Evolutionary conservation across 306 rosid genomes (phyloP), one percentile per base, ranked within the genome.

Genomic region (Benincasa hispida): DNA sequence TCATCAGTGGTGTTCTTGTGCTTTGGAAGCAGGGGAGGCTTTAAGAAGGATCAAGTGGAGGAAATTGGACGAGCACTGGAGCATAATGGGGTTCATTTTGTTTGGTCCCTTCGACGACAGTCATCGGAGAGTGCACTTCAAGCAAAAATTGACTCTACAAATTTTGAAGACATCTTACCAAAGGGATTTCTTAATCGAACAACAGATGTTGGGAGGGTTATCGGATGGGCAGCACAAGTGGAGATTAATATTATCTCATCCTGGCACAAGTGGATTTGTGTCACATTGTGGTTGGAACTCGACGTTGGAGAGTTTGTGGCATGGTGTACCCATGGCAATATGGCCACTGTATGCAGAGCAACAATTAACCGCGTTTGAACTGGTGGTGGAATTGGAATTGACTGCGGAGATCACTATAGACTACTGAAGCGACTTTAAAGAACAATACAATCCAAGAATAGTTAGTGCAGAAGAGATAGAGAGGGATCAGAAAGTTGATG

Each of bases 221-320:
- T 80, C 1, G 77, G 75, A 1, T 84, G 87, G 85, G 83, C 83
- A 19, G 76, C 85, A 2, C 83, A 84, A 41, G 77, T 54, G 19
- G 74, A 55, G 1, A 42, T 3, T 42, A 10, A 42, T 42, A 10
- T 10, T 45, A 45, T 2, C 12, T 45, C 2, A 45, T 45, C 17
- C 4, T 45, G 0, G 17, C 15, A 12, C 1, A 45, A 17, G 50
- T 11, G 50, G 50, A 17, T 90, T 88, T 1, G 83, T 90, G 13
- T 85, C 87, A 0, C 91, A 90, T 5, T 90, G 91, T 1, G 95
- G 95, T 6, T 90, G 91, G 91, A 88, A 87, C 61, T 90, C 92
- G 0, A 77, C 12, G 0, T 62, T 88, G 0, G 96, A 88, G 76
- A 87, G 93, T 75, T 3, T 87, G 6, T 77, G 89, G 73, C 83